These are phyloP conservation scores for Monotropa hypopitys DNA, from an alignment of 179 eudicot genomes.

Conservation along the genomic window DNA sequence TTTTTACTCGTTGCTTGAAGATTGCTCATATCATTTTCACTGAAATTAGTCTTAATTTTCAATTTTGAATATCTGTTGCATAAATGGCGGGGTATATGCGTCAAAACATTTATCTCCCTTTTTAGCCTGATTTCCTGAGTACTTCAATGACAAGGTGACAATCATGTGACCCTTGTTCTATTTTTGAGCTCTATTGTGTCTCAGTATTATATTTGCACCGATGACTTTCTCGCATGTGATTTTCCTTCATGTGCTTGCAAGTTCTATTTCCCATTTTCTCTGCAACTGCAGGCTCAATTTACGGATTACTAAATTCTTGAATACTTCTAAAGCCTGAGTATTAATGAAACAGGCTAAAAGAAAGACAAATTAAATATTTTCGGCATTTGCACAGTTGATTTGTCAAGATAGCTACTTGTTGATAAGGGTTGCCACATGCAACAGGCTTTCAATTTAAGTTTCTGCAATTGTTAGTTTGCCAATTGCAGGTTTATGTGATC, in stretches of 20 bases:
- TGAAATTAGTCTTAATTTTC: not conserved
- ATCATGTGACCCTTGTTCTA: not conserved
- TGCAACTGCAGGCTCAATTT: not conserved
- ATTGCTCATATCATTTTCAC: not conserved
- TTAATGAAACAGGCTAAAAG: not conserved
- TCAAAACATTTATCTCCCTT: not conserved
- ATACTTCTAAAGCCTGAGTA: not conserved
- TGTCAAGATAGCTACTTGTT: not conserved
- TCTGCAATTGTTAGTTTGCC: not conserved
- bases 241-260: not conserved
- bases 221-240: not conserved
- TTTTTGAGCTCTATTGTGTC: not conserved
- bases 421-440: not conserved
- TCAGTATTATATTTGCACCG: not conserved
- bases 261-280: not conserved
- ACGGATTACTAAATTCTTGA: not conserved
- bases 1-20: not conserved
- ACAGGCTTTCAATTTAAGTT: not conserved
- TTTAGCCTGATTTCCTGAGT: not conserved
- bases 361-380: not conserved
- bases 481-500: not conserved
- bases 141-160: not conserved
- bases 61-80: not conserved
- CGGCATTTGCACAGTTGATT: too few species aligned
- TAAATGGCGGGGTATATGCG: not conserved